Evolutionary conservation across 225 moss, liverwort and hornwort species (phyloP), one percentile per base, ranked within the genome.

Genomic region (Anthoceros angustus): DNA sequence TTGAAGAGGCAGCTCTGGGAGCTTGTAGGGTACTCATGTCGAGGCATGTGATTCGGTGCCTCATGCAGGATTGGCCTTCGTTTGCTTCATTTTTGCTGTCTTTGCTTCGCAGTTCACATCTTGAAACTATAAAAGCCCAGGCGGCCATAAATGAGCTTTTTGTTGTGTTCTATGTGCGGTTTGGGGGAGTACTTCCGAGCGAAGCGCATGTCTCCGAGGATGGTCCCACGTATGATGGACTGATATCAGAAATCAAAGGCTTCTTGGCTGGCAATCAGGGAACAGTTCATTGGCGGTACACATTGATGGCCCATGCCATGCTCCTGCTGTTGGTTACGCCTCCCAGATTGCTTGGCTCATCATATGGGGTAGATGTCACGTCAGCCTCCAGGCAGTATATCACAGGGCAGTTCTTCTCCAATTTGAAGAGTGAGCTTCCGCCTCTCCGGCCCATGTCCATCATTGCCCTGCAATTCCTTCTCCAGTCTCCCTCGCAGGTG

Each of bases 231-330:
- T 92, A 81, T 71, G 72, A 78, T 74, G 81, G 70, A 66, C 76
- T 87, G 5, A 78, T 92, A 66, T 78, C 81, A 66, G 78, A 80
- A 65, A 87, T 98, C 75, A 80, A 71, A 67, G 77, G 66, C 67
- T 66, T 76, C 68, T 72, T 86, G 42, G 80, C 76, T 63, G 74
- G 75, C 74, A 81, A 71, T 70, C 72, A 82, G 69, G 80, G 66
- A 72, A 83, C 72, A 66, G 81, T 83, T 68, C 98, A 99, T 71
- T 99, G 98, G 98, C 84, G 95, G 91, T 99, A 99, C 71, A 87
- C 74, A 42, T 70, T 99, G 48, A 99, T 99, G 98, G 98, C 98
- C 64, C 92, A 99, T 75, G 98, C 87, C 64, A 99, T 99, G 92
- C 84, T 99, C 55, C 74, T 99, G 65, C 70, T 99, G 63, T 80